These are phyloP conservation scores for Cyamopsis tetragonoloba DNA, from an alignment of 306 rosid species.

Conservation along the genomic window DNA sequence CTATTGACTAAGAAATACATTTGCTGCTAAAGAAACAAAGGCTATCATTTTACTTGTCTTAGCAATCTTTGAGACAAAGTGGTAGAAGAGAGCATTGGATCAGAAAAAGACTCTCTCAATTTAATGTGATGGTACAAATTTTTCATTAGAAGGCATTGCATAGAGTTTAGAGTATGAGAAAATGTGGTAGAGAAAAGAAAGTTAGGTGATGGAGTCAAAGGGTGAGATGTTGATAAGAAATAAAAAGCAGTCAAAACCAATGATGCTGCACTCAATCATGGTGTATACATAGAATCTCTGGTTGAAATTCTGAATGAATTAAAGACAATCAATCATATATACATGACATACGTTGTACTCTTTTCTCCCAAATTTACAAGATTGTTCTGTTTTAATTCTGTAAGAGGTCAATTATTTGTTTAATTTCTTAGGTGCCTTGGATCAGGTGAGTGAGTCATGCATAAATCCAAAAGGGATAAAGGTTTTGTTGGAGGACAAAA, in stretches of 20 bases:
- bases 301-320: slow-evolving; percentile 43
- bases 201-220: slow-evolving; percentile 45
- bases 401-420: slow-evolving; percentile 5
- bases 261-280: slow-evolving; percentile 64
- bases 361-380: slow-evolving; percentile 5
- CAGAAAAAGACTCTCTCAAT: background rate
- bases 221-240: slow-evolving; percentile 40
- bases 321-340: slow-evolving; percentile 45
- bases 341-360: slow-evolving; percentile 30
- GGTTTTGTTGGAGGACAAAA: slow-evolving; percentile 35
- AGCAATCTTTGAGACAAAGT: background rate
- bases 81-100: background rate
- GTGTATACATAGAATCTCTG: slow-evolving; percentile 46
- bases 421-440: slow-evolving; percentile 41
- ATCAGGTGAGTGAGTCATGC: slow-evolving; percentile 57
- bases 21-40: too few species aligned
- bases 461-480: slow-evolving; percentile 52
- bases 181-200: slow-evolving; percentile 7
- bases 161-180: slow-evolving; percentile 18
- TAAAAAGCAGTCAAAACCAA: slow-evolving; percentile 80
- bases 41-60: background rate
- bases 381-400: slow-evolving; percentile 3
- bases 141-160: slow-evolving; percentile 17
- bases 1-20: too few species aligned
- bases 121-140: slow-evolving; percentile 12